Percentiles rank a stretch among this genome's conserved stretches.
phyloP scores from a whole-genome alignment of 306 rosid genomes.

The Pueraria montana region DNA sequence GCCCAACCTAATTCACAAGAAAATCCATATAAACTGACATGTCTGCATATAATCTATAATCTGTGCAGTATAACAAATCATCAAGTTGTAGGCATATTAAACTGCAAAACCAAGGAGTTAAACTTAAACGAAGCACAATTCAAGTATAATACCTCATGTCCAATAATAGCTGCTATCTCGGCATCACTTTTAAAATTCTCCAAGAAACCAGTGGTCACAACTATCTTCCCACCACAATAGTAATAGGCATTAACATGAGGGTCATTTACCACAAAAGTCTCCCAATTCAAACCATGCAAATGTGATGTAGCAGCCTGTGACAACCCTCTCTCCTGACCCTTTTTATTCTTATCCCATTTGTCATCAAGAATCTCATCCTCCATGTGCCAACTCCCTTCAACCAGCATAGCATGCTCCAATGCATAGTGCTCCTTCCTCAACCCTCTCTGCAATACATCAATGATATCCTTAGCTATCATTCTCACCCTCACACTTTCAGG shows the following conservation, averaged over 20 bases:
- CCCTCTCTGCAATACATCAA: slow-evolving; percentile 76
- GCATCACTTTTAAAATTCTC: slow-evolving; percentile 76
- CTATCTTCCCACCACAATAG: slow-evolving; percentile 87
- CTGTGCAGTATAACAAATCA: background rate
- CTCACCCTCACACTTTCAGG: slow-evolving; percentile 80
- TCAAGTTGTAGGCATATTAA: slow-evolving; percentile 4
- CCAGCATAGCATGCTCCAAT: slow-evolving; percentile 51
- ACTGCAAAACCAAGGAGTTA: slow-evolving; percentile 15
- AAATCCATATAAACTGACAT: slow-evolving; percentile 15
- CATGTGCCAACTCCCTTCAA: too few species aligned
- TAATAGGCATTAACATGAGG: slow-evolving; percentile 78
- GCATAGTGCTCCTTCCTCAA: slow-evolving; percentile 66
- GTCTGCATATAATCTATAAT: slow-evolving; percentile 5
- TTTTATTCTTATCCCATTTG: slow-evolving; percentile 65
- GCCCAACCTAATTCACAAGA: slow-evolving; percentile 73
- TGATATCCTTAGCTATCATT: slow-evolving; percentile 69
- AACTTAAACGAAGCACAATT: background rate
- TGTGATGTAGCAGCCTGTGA: slow-evolving; percentile 62
- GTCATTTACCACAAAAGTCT: slow-evolving; percentile 78
- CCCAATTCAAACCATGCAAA: slow-evolving; percentile 90
- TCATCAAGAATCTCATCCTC: slow-evolving; percentile 88
- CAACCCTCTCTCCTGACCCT: slow-evolving; percentile 63
- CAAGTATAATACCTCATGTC: slow-evolving; percentile 52
- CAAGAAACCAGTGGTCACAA: slow-evolving; percentile 79
- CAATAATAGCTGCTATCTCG: slow-evolving; percentile 73